phyloP scores from a whole-genome alignment of 2,329 filamentous ascomycete species.

The Karstenula rhodostoma region DNA sequence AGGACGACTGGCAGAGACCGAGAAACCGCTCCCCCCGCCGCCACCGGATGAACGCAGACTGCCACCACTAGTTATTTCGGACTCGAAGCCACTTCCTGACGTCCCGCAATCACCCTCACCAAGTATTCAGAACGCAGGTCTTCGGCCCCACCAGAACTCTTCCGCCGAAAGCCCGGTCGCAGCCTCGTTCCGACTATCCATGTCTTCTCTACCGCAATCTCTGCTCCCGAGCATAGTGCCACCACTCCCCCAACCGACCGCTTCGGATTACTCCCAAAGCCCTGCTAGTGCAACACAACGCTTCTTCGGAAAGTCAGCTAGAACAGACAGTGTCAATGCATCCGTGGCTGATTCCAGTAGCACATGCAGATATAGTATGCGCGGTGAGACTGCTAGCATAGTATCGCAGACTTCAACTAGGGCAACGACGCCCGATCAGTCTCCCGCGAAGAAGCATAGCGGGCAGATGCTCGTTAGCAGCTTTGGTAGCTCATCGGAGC shows the following conservation, averaged over 20 bases:
- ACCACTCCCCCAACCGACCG: constrained; percentile 35
- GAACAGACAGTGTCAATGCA: constrained; percentile 71
- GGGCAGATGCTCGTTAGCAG: constrained; percentile 69
- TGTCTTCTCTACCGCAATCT: constrained; percentile 54
- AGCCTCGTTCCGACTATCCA: constrained; percentile 58
- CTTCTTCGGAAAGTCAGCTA: constrained; percentile 36
- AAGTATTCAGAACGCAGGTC: constrained; percentile 27
- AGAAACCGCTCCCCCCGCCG: constrained; percentile 49
- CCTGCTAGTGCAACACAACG: constrained; percentile 44
- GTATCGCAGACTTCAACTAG: constrained; percentile 84
- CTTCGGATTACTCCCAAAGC: constrained; percentile 42
- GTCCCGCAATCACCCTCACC: constrained; percentile 60
- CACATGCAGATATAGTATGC: constrained; percentile 75
- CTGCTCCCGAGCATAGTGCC: constrained; percentile 40
- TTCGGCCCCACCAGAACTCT: constrained; percentile 31
- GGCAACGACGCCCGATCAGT: constrained; percentile 83
- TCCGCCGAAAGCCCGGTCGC: constrained; percentile 44
- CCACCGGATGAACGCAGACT: constrained; percentile 48
- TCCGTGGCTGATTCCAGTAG: constrained; percentile 81
- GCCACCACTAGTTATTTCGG: constrained; percentile 54
- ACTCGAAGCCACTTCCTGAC: constrained; percentile 74
- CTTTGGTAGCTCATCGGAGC: constrained; percentile 69
- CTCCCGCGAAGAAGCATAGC: constrained; percentile 60
- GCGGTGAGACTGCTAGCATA: constrained; percentile 81
- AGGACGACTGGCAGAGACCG: constrained; percentile 36